Percentiles rank a stretch among this genome's conserved stretches.
Evolutionary conservation across 2,329 filamentous ascomycete species (phyloP).

Genomic region (Diaporthe batatas): DNA sequence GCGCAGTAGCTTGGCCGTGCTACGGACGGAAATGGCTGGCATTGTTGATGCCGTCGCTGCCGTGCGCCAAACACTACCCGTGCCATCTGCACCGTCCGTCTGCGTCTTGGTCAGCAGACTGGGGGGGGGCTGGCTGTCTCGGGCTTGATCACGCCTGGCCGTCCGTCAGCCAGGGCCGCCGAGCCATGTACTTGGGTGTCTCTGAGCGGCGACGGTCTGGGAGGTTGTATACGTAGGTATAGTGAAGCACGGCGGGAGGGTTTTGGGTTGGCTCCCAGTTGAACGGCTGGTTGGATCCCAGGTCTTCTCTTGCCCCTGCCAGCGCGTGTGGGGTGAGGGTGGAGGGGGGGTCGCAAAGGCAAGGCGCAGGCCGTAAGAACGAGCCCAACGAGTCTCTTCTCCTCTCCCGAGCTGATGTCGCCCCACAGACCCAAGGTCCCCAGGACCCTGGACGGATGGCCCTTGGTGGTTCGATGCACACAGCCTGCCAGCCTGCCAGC

Average conservation of each 20-base stretch:
- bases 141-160: conserved; percentile 18
- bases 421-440: conserved; percentile 11
- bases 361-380: background rate
- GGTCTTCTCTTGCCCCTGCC: background rate
- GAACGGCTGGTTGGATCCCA: conserved; percentile 19
- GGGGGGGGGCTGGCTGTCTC: conserved; percentile 9
- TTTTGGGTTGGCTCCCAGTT: conserved; percentile 1
- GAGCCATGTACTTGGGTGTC: background rate
- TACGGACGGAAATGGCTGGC: conserved; percentile 9
- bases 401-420: conserved; percentile 10
- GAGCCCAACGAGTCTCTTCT: conserved; percentile 9
- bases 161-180: background rate
- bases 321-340: background rate
- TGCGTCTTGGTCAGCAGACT: background rate
- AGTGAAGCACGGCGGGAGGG: conserved; percentile 5
- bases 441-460: conserved; percentile 30
- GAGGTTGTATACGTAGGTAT: too few species aligned
- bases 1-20: conserved; percentile 11
- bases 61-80: conserved; percentile 13
- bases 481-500: background rate
- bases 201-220: background rate
- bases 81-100: conserved; percentile 7
- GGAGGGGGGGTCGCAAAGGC: conserved; percentile 15
- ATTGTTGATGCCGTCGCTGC: conserved; percentile 29
- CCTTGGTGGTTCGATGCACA: background rate